Evolutionary conservation across 768 basidiomycete species (phyloP).

Genomic region (Lactifluus subvellereus): DNA sequence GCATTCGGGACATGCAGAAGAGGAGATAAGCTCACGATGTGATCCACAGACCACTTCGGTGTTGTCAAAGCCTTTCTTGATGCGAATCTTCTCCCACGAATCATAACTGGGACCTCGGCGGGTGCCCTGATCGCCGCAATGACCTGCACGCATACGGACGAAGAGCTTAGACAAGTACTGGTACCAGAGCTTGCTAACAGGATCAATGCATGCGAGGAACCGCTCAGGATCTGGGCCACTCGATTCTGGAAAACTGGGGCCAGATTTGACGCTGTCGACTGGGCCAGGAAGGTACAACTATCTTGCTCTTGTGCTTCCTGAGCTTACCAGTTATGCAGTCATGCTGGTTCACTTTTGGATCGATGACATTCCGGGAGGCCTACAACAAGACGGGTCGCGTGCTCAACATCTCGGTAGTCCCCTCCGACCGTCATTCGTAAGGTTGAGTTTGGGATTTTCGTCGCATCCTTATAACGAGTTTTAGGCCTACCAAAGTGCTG

Average conservation of each 20-base stretch:
- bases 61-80: conserved; percentile 91
- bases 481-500: conserved; percentile 87
- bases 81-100: conserved; percentile 77
- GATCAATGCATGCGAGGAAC: conserved; percentile 78
- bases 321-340: conserved; percentile 41
- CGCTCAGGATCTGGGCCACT: conserved; percentile 59
- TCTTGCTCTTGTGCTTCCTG: background rate
- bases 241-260: conserved; percentile 85
- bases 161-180: conserved; percentile 71
- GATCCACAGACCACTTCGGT: conserved; percentile 69
- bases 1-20: conserved; percentile 25
- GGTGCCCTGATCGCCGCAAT: conserved; percentile 76
- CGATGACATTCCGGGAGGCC: conserved; percentile 93
- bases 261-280: conserved; percentile 83
- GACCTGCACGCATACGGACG: conserved; percentile 82
- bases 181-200: conserved; percentile 79
- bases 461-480: conserved; percentile 18
- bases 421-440: conserved; percentile 82
- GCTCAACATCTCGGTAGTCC: conserved; percentile 89
- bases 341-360: conserved; percentile 86
- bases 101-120: conserved; percentile 92
- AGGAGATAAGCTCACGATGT: background rate
- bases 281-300: conserved; percentile 77
- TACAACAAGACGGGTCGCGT: conserved; percentile 90
- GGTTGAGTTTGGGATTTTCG: conserved; percentile 23